phyloP scores from a whole-genome alignment of 257 asterid species.

The Fraxinus cuspidata region DNA sequence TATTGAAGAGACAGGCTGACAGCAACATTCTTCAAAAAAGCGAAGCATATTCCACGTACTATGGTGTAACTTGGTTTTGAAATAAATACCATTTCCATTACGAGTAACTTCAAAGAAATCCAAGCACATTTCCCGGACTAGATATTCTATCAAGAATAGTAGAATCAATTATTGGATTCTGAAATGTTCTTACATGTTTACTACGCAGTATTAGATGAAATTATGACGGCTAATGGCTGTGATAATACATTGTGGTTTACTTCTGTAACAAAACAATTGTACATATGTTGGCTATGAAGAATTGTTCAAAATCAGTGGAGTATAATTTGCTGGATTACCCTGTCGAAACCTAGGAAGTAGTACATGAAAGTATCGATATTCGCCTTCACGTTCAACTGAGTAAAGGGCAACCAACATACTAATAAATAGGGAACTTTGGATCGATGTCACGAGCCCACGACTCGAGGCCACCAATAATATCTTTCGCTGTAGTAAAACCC shows the following conservation, averaged over 20 bases:
- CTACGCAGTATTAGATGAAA: too few species aligned
- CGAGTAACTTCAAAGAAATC: not conserved
- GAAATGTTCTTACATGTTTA: not conserved
- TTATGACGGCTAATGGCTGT: too few species aligned
- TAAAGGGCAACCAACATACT: not conserved
- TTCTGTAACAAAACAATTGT: too few species aligned
- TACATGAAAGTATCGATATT: not conserved
- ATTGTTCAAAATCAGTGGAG: not conserved
- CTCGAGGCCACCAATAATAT: constrained; percentile 72
- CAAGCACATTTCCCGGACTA: too few species aligned
- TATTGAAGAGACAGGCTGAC: not conserved
- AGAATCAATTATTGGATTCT: not conserved
- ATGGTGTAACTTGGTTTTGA: not conserved
- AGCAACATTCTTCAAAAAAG: not conserved
- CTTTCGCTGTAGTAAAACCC: constrained; percentile 55
- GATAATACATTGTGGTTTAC: too few species aligned
- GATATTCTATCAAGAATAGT: not conserved
- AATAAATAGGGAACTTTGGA: constrained; percentile 70
- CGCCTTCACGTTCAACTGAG: constrained; percentile 1
- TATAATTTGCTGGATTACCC: too few species aligned
- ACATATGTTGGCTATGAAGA: not conserved
- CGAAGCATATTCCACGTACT: not conserved
- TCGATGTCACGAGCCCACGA: constrained; percentile 71
- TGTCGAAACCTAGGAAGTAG: not conserved
- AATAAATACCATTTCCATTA: not conserved